Base-by-base conservation (phyloP, 2,329 filamentous ascomycete species). In the Alternaria rosae region DNA sequence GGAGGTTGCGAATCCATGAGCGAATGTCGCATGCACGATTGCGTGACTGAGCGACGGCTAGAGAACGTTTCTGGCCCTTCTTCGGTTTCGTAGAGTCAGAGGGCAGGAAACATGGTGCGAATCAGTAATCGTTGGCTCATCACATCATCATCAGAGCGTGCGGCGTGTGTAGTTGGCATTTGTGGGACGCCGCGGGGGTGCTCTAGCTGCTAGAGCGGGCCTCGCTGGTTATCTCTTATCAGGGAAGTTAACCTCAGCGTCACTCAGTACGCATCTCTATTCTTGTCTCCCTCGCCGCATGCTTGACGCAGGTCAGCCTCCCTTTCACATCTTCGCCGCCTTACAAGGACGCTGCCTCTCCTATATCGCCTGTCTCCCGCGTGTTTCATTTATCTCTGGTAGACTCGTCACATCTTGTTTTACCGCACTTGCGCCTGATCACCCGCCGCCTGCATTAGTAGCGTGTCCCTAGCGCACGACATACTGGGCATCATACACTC, bases 401-500 rank as follows among this genome's bases (percentile, higher is more conserved):
- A 25, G 13, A 32, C 20, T 51, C 12, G 45, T 41, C 43, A 35
- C 47, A 45, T 65, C 61, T 62, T 61, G 62, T 59, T 54, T 61
- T 55, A 47, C 62, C 55, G 43, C 48, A 47, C 64, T 61, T 57
- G 59, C 62, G 63, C 65, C 66, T 69, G 64, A 68, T 67, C 67
- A 64, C 57, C 62, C 61, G 56, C 59, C 57, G 38, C 53, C 54
- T 67, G 64, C 67, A 66, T 64, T 65, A 60, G 59, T 73, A 73
- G 70, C 66, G 67, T 61, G 48, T 47, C 21, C 26, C 57, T 71
- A 59, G 62, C 63, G 35, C 35, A 38, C 35, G 62, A 66, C 69
- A 70, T 71, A 38, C 63, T 69, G 70, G 65, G 63, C 66, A 66
- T 62, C 65, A 64, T 62, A 65, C 62, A 62, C 61, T 54, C 53